phyloP scores from a whole-genome alignment of 1,139 yeast species.

The Yamadazyma jaroonii region DNA sequence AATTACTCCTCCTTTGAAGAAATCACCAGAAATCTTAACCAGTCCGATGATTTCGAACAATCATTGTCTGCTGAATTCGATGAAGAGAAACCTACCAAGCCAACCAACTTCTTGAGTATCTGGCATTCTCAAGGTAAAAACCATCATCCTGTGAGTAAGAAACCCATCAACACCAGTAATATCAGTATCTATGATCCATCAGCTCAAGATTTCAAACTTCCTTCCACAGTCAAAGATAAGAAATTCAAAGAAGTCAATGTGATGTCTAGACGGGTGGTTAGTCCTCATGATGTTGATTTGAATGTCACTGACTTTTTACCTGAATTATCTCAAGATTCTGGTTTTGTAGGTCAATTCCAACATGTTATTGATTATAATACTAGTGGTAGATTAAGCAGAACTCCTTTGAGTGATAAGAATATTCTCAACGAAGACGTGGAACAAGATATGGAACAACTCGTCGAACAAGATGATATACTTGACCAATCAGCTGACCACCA shows the following conservation, averaged over 20 bases:
- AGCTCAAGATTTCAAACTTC: constrained; percentile 17
- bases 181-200: constrained; percentile 16
- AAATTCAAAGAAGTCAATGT: constrained; percentile 46
- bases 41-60: constrained; percentile 32
- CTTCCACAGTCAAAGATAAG: constrained; percentile 25
- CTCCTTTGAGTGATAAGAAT: constrained; percentile 30
- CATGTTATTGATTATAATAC: constrained; percentile 15
- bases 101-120: constrained; percentile 34
- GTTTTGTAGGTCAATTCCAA: constrained; percentile 38
- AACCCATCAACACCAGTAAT: constrained; percentile 13
- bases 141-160: constrained; percentile 4
- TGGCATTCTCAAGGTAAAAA: constrained; percentile 40
- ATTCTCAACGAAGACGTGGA: constrained; percentile 18
- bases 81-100: constrained; percentile 20
- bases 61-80: constrained; percentile 45
- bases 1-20: constrained; percentile 37
- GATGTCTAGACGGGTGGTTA: constrained; percentile 40
- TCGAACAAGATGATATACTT: not conserved
- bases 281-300: constrained; percentile 37
- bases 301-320: constrained; percentile 43
- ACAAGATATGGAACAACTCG: not conserved
- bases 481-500: not conserved
- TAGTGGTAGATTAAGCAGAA: constrained; percentile 20
- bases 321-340: constrained; percentile 48
- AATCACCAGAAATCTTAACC: constrained; percentile 24